phyloP scores from a whole-genome alignment of 164 flowering plant genomes.

The Aristolochia fimbriata region DNA sequence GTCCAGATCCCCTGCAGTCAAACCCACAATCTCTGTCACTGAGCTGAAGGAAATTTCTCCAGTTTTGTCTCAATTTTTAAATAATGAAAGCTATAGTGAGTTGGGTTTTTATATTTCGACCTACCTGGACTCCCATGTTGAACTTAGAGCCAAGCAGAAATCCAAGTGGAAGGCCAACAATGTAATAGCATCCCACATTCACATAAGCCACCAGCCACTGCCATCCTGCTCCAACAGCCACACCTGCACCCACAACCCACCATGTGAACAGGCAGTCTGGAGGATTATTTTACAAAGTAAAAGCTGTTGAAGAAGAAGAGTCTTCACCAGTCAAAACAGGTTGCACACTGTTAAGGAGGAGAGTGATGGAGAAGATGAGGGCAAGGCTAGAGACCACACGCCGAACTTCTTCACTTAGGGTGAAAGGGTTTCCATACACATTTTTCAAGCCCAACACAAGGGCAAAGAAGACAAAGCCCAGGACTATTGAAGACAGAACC shows the following conservation, averaged over 20 bases:
- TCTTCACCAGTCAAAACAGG: conserved; percentile 24
- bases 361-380: conserved; percentile 19
- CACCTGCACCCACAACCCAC: conserved; percentile 15
- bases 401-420: conserved; percentile 14
- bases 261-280: background rate
- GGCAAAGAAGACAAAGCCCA: conserved; percentile 19
- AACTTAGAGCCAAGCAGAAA: conserved; percentile 20
- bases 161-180: conserved; percentile 27
- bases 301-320: background rate
- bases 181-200: conserved; percentile 23
- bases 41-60: too few relatives aligned
- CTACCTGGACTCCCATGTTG: conserved; percentile 22
- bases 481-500: conserved; percentile 13
- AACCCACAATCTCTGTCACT: background rate
- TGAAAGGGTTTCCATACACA: conserved; percentile 19
- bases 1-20: conserved; percentile 25
- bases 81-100: background rate
- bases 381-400: conserved; percentile 19
- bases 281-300: background rate
- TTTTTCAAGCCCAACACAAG: conserved; percentile 20
- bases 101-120: background rate
- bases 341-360: conserved; percentile 29
- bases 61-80: too few relatives aligned
- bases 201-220: conserved; percentile 29
- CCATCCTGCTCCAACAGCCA: conserved; percentile 33